These are phyloP conservation scores for Pichia sp. DNA, from an alignment of 1,139 yeast species.

Conservation along the genomic window DNA sequence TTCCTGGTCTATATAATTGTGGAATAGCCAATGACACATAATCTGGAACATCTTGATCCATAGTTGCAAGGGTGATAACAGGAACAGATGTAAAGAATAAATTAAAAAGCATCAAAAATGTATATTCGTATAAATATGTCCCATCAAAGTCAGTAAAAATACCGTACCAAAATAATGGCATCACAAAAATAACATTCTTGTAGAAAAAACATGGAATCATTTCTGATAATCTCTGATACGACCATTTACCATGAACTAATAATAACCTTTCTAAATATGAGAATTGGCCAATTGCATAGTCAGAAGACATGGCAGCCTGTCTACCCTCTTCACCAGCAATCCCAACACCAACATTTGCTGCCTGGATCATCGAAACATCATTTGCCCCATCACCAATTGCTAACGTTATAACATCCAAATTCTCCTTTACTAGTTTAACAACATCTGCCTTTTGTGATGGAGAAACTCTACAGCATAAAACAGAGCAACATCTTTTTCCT, in stretches of 20 bases:
- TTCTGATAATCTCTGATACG: slow-evolving; percentile 54
- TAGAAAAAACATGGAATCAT: slow-evolving; percentile 63
- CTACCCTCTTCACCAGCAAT: slow-evolving; percentile 67
- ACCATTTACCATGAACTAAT: slow-evolving; percentile 62
- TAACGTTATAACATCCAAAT: slow-evolving; percentile 50
- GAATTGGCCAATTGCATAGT: slow-evolving; percentile 61
- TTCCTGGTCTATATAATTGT: slow-evolving; percentile 51
- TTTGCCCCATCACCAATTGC: slow-evolving; percentile 68
- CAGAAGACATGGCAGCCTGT: slow-evolving; percentile 64
- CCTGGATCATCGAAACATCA: slow-evolving; percentile 65
- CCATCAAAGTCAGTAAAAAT: slow-evolving; percentile 55
- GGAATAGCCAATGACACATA: slow-evolving; percentile 52
- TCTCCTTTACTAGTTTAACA: slow-evolving; percentile 46
- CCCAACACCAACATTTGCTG: slow-evolving; percentile 61
- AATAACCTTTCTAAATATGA: slow-evolving; percentile 48
- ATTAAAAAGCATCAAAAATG: slow-evolving; percentile 58
- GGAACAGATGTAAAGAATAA: slow-evolving; percentile 62
- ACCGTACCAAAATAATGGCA: slow-evolving; percentile 60
- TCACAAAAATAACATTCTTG: slow-evolving; percentile 54
- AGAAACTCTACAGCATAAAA: slow-evolving; percentile 59
- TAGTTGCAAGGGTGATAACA: slow-evolving; percentile 50
- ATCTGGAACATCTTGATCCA: slow-evolving; percentile 59
- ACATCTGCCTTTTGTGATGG: slow-evolving; percentile 60
- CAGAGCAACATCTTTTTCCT: slow-evolving; percentile 56
- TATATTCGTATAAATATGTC: slow-evolving; percentile 54